Evolutionary conservation across 140 eudicot species (phyloP).

Genomic region (Ambrosia hybrid): DNA sequence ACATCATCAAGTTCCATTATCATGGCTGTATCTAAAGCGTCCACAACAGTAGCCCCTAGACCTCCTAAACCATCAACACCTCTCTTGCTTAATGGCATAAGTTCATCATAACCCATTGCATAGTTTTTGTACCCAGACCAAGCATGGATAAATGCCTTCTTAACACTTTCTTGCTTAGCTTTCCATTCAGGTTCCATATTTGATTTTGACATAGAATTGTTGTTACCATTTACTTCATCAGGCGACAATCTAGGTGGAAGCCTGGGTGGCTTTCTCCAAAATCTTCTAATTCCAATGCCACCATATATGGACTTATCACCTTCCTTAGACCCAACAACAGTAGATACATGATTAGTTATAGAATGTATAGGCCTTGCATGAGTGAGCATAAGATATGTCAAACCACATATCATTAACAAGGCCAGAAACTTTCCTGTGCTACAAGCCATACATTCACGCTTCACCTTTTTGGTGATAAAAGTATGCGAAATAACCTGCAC

Average conservation of each 20-base stretch:
- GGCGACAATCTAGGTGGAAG: slow-evolving; percentile 91
- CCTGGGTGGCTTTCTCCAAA: slow-evolving; percentile 79
- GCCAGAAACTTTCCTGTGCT: slow-evolving; percentile 84
- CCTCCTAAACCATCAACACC: slow-evolving; percentile 97
- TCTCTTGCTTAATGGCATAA: slow-evolving; percentile 77
- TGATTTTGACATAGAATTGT: slow-evolving; percentile 3
- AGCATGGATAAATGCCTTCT: slow-evolving; percentile 79
- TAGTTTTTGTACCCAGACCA: slow-evolving; percentile 81
- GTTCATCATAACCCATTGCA: slow-evolving; percentile 96
- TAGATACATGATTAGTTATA: slow-evolving; percentile 39
- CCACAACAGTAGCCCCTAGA: slow-evolving; percentile 88
- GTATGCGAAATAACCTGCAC: slow-evolving; percentile 66
- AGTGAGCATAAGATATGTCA: slow-evolving; percentile 64
- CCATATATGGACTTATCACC: slow-evolving; percentile 39
- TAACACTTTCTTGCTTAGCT: slow-evolving; percentile 59
- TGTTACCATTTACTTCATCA: slow-evolving; percentile 51
- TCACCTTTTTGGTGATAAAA: slow-evolving; percentile 54
- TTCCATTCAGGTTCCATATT: slow-evolving; percentile 46
- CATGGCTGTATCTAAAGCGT: slow-evolving; percentile 96
- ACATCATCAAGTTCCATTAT: slow-evolving; percentile 80
- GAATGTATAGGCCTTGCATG: slow-evolving; percentile 49
- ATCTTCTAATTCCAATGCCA: slow-evolving; percentile 49
- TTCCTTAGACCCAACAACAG: slow-evolving; percentile 32
- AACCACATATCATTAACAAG: slow-evolving; percentile 63
- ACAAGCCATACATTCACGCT: slow-evolving; percentile 59